Evolutionary conservation across 352 stramenopile species (phyloP), one percentile per base, ranked within the genome.

Genomic region (Pythium rhizo-oryzae): DNA sequence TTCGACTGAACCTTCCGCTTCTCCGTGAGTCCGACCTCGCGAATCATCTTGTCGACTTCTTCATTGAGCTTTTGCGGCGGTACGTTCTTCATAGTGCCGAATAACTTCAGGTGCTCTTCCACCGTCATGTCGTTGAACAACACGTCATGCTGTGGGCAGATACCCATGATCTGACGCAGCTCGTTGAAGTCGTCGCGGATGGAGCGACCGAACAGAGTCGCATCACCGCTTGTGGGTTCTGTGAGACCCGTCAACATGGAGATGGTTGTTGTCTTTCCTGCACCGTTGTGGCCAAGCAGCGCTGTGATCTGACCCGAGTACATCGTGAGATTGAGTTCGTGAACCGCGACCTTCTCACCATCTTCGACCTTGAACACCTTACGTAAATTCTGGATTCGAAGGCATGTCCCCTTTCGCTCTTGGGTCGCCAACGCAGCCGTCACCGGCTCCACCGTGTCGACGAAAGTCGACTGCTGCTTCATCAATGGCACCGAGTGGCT

Each of bases 91-190:
- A 99, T 85, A 37, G 81, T 84, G 16, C 87, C 92, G 70, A 98
- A 99, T 61, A 99, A 87, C 61, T 85, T 52, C 43, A 99, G 76
- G 69, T 99, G 96, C 72, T 99, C 97, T 49, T 91, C 69, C 16
- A 99, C 97, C 1, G 97, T 99, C 46, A 99, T 77, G 30, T 97
- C 75, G 41, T 93, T 89, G 69, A 98, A 99, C 1, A 99, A 73
- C 35, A 98, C 97, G 74, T 99, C 96, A 74, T 99, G 96, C 70
- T 99, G 97, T 1, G 97, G 89, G 76, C 97, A 99, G 51, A 99
- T 91, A 46, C 96, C 97, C 70, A 99, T 91, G 59, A 97, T 85
- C 68, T 97, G 75, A 11, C 97, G 91, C 21, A 99, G 85, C 37
- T 88, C 71, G 44, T 85, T 74, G 67, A 99, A 90, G 63, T 99